Base-by-base conservation (phyloP, 352 stramenopile species). In the Pythium angustatum region DNA sequence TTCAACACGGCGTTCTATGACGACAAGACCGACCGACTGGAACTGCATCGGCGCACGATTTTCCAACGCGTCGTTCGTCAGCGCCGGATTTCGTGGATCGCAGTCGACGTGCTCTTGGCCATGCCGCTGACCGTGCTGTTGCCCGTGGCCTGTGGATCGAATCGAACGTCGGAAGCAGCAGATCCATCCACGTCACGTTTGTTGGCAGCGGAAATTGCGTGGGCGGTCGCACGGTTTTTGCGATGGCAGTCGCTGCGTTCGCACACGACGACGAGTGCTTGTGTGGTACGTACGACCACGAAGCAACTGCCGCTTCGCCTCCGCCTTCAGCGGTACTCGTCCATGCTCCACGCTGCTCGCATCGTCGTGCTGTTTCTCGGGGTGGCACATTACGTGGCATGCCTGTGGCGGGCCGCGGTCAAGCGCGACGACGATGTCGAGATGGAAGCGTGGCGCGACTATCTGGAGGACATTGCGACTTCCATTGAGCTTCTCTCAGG, bases 311-410 rank as follows among this genome's bases (percentile, higher is more conserved):
- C 38, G 24, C 26, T 64, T 21, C 55, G 56, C 4, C 28, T 64
- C n/a, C 34, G 21, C 2, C 15, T 61, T 2, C 56, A 65, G 24
- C 55, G 33, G 15, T 19, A 55, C n/a, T 21, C 43, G 1, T 17
- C 31, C 41, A 17, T 9, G 2, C 9, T 26, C 12, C 55, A 60
- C 15, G 7, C 73, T 2, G 10, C 62, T 9, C 56, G 58, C 0
- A 49, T 72, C 14, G 33, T 79, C 0, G 2, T 71, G 22, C 12
- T 72, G 33, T n/a, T 77, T 17, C 22, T 75, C 15, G 48, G 68
- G 26, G 63, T 52, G 1, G 56, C 57, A 1, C 73, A 79, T 47
- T 58, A 68, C 36, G 55, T 69, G 0, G 69, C 73, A 3, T 81
- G 71, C 36, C 4, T 60, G 19, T 75, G 68, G 64, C 56, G 64